Evolutionary conservation across 257 asterid species (phyloP), one percentile per base, ranked within the genome.

Genomic region (Eucommia ulmoides): DNA sequence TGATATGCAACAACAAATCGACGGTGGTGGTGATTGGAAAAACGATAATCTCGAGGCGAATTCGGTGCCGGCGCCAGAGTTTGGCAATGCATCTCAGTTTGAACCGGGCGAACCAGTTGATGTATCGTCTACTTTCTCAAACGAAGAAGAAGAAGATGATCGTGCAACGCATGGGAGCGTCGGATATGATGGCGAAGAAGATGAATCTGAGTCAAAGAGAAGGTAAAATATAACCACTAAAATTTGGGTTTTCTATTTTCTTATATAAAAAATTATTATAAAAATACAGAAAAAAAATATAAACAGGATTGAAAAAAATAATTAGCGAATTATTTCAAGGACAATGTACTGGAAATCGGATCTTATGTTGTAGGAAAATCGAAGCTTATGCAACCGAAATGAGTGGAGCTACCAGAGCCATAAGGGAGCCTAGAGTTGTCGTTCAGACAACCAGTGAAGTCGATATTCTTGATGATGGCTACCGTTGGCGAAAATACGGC

Each of bases 201-300:
- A 81, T 52, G 97, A 80, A 68, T 67, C 77, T 0, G 93, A 84
- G 60, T 78, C 96, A 19, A 89, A 85, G 75, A 73, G 91, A 73
- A 82, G 98, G 96, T 82, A 38, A 59, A n/a, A 53, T 52, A 29
- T 26, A 53, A 54, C 65, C 41, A n/a, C n/a, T n/a, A n/a, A n/a
- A n/a, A n/a, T n/a, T n/a, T n/a, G n/a, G n/a, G n/a, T n/a, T n/a
- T n/a, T n/a, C n/a, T n/a, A n/a, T n/a, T n/a, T n/a, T n/a, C n/a
- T n/a, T n/a, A n/a, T n/a, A n/a, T n/a, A n/a, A n/a, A n/a, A n/a
- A n/a, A n/a, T n/a, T n/a, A n/a, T n/a, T n/a, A n/a, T n/a, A n/a
- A n/a, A n/a, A n/a, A n/a, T n/a, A n/a, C n/a, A n/a, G n/a, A n/a
- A n/a, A n/a, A n/a, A n/a, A n/a, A n/a, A n/a, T n/a, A n/a, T n/a